Conservation (phyloP, 1,284 basidiomycete genomes). For the Sphagnurus paluster region DNA sequence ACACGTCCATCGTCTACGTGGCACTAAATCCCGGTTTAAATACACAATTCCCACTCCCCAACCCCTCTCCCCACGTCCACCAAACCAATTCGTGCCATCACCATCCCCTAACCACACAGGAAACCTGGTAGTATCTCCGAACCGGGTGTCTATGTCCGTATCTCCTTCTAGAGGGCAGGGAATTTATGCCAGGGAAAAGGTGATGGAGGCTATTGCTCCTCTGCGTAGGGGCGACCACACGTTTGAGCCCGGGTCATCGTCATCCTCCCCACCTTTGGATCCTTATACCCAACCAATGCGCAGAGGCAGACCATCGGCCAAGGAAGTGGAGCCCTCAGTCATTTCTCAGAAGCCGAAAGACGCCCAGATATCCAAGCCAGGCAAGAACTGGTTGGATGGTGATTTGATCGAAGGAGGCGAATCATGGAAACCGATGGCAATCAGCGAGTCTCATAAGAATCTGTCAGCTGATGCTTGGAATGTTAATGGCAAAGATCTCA, state of each 20-base stretch:
- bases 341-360: slow-evolving; percentile 36
- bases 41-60: slow-evolving; percentile 59
- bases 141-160: slow-evolving; percentile 21
- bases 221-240: slow-evolving; percentile 71
- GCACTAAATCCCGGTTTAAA: slow-evolving; percentile 77
- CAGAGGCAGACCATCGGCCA: slow-evolving; percentile 59
- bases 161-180: slow-evolving; percentile 44
- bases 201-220: slow-evolving; percentile 73
- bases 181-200: slow-evolving; percentile 68
- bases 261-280: slow-evolving; percentile 17
- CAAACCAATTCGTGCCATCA: slow-evolving; percentile 28
- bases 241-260: slow-evolving; percentile 29
- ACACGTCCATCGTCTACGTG: slow-evolving; percentile 79
- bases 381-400: slow-evolving; percentile 39
- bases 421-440: slow-evolving; percentile 48
- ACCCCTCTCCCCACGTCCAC: slow-evolving; percentile 43
- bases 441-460: slow-evolving; percentile 24
- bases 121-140: slow-evolving; percentile 12
- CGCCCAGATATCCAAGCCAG: slow-evolving; percentile 27
- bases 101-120: slow-evolving; percentile 38
- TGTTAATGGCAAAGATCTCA: slow-evolving; percentile 25
- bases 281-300: slow-evolving; percentile 60
- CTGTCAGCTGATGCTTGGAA: slow-evolving; percentile 50
- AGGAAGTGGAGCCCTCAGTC: slow-evolving; percentile 31
- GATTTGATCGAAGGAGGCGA: slow-evolving; percentile 52